Conservation (phyloP, 768 basidiomycete genomes). For the Suillus spraguei region DNA sequence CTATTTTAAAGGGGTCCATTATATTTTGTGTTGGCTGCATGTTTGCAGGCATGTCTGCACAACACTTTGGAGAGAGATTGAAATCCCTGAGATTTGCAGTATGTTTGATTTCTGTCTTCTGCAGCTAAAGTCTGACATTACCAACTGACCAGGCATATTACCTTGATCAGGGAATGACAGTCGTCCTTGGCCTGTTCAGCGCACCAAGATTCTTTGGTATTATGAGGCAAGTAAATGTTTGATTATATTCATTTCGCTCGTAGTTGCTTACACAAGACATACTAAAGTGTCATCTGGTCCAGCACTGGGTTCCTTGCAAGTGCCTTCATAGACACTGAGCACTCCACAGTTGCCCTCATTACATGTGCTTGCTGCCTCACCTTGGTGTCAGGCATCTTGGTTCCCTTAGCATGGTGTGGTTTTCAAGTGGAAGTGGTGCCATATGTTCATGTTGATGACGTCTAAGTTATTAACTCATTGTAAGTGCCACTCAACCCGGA, state of each 20-base stretch:
- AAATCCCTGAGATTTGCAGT: constrained; percentile 3
- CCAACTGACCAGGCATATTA: background rate
- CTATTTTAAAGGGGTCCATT: background rate
- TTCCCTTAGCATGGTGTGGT: background rate
- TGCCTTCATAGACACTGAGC: background rate
- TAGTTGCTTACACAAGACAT: background rate
- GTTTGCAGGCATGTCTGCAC: background rate
- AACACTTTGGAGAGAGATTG: constrained; percentile 5
- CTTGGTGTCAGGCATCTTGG: background rate
- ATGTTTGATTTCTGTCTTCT: background rate
- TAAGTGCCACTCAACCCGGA: too few species aligned
- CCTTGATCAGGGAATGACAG: background rate
- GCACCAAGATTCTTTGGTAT: background rate
- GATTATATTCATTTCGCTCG: too few species aligned
- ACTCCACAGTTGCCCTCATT: background rate
- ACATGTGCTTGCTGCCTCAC: background rate
- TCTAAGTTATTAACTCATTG: too few species aligned
- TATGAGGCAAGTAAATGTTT: background rate
- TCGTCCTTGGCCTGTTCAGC: background rate
- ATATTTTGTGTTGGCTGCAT: constrained; percentile 5
- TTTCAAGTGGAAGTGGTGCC: background rate
- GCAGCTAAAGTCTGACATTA: background rate
- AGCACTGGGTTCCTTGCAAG: background rate
- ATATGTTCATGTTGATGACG: background rate
- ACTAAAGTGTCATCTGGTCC: background rate